Evolutionary conservation across 2,329 filamentous ascomycete species (phyloP).

Genomic region (Onygena corvina): DNA sequence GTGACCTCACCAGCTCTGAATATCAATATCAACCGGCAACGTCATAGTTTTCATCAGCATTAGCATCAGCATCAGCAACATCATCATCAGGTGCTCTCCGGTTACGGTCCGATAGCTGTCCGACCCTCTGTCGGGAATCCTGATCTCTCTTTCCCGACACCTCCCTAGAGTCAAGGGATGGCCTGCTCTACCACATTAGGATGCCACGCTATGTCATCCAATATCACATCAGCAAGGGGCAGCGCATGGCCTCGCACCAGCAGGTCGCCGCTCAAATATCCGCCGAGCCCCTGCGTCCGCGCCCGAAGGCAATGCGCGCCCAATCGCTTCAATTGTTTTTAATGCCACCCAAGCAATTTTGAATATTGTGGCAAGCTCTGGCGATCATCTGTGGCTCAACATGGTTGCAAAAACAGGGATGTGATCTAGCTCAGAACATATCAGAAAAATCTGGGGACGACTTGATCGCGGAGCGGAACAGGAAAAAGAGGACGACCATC

Average conservation of each 20-base stretch:
- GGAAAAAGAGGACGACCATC: background rate
- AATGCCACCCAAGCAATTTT: background rate
- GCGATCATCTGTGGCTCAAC: background rate
- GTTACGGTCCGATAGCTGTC: background rate
- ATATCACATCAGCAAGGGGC: constrained; percentile 1
- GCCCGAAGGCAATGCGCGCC: no score
- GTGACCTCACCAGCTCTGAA: no score
- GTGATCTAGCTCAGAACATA: no score
- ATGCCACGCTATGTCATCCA: background rate
- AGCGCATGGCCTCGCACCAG: background rate
- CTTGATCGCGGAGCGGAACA: background rate
- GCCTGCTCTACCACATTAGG: background rate
- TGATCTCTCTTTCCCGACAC: no score
- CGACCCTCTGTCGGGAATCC: no score
- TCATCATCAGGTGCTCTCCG: constrained; percentile 1
- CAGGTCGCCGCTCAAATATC: background rate
- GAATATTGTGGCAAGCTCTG: background rate
- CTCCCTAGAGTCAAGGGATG: background rate
- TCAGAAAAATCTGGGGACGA: background rate
- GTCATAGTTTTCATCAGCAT: no score
- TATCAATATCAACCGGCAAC: no score
- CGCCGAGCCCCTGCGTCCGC: background rate
- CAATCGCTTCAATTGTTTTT: background rate
- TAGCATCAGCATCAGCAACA: background rate
- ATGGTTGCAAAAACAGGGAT: background rate